These are phyloP conservation scores for Murraya koenigii DNA, from an alignment of 345 rosid genomes.

Conservation along the genomic window DNA sequence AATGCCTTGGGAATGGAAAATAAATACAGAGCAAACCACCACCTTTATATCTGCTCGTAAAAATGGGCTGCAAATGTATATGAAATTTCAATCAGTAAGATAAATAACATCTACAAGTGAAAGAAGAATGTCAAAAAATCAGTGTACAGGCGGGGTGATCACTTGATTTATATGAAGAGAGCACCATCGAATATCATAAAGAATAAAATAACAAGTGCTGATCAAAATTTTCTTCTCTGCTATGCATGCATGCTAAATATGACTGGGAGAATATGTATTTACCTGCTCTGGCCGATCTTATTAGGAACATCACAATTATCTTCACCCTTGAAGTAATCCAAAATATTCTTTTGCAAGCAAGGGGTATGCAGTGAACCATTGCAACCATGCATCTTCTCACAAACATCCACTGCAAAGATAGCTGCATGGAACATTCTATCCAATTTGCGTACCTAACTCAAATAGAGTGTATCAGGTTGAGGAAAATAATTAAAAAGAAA, in stretches of 20 bases:
- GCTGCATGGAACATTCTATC: conserved; percentile 52
- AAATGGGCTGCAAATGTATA: conserved; percentile 64
- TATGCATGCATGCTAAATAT: background rate
- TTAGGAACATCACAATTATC: conserved; percentile 21
- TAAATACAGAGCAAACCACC: conserved; percentile 22
- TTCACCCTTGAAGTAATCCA: conserved; percentile 51
- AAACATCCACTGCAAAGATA: conserved; percentile 33
- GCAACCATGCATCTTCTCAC: conserved; percentile 49
- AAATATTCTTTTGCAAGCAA: conserved; percentile 55
- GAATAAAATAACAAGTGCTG: no score
- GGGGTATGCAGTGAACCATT: conserved; percentile 42
- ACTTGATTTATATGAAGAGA: background rate
- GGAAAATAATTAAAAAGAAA: background rate
- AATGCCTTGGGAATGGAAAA: conserved; percentile 15
- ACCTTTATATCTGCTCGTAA: conserved; percentile 97
- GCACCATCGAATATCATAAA: background rate
- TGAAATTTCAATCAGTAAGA: conserved; percentile 29
- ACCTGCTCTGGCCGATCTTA: conserved; percentile 53
- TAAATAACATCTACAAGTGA: background rate
- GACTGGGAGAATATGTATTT: conserved; percentile 6
- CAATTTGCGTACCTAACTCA: conserved; percentile 45
- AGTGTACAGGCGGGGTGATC: background rate
- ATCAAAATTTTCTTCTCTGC: background rate
- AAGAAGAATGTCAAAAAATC: background rate
- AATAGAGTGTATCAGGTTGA: conserved; percentile 9